phyloP scores from a whole-genome alignment of 129 eudicot genomes.

The Smallanthus sonchifolius region DNA sequence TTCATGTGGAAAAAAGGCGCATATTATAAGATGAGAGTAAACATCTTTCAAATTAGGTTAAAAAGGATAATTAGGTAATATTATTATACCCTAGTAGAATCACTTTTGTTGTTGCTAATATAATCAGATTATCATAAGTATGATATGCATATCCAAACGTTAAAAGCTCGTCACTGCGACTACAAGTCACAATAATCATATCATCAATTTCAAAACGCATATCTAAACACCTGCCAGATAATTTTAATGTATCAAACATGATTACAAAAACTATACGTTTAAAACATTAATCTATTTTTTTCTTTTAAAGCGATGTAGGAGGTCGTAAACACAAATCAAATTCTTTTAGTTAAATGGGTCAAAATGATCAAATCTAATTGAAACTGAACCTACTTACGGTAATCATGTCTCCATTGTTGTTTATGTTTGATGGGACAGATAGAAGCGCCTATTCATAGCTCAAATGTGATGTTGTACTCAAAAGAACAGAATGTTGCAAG shows the following conservation, averaged over 20 bases:
- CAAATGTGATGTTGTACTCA: constrained; percentile 95
- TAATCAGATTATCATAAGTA: not conserved
- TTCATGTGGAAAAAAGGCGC: not conserved
- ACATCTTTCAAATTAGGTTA: not conserved
- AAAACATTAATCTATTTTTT: not conserved
- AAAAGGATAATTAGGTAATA: not conserved
- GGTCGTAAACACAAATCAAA: not conserved
- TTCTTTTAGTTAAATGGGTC: not conserved
- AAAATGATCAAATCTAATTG: not conserved
- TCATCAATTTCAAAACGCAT: not conserved
- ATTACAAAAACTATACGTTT: not conserved
- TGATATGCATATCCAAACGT: not conserved
- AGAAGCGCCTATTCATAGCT: constrained; percentile 96
- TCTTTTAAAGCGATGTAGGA: too few relatives aligned
- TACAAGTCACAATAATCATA: not conserved
- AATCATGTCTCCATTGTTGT: not conserved
- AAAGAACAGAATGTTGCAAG: constrained; percentile 84
- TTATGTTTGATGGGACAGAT: constrained; percentile 43
- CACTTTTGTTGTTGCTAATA: not conserved
- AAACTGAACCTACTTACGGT: not conserved
- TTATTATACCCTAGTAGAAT: not conserved
- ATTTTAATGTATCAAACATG: not conserved
- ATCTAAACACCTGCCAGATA: too few relatives aligned
- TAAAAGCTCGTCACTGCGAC: not conserved
- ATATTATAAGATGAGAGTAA: not conserved